Conservation (phyloP, 2,329 filamentous ascomycete species). For the Calonectria multiphialidica region DNA sequence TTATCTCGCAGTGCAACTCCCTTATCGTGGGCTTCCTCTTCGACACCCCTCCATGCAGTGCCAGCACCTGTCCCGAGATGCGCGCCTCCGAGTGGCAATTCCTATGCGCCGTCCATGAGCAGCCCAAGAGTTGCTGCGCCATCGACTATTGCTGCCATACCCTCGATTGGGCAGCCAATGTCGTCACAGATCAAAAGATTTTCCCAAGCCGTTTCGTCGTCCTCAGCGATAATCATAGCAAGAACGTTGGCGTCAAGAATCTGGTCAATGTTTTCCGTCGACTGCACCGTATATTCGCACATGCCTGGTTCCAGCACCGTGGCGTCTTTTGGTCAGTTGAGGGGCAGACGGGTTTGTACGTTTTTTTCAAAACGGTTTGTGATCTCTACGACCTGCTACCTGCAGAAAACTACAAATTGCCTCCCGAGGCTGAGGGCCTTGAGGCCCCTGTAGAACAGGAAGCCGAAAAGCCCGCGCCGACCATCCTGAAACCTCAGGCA, state of each 20-base stretch:
- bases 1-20: slow-evolving; percentile 93
- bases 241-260: slow-evolving; percentile 79
- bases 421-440: slow-evolving; percentile 89
- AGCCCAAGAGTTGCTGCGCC: slow-evolving; percentile 95
- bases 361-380: slow-evolving; percentile 97
- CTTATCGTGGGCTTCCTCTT: slow-evolving; percentile 94
- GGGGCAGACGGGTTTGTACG: slow-evolving; percentile 89
- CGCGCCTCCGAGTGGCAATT: slow-evolving; percentile 99
- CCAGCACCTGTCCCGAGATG: slow-evolving; percentile 95
- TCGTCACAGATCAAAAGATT: slow-evolving; percentile 93
- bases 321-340: slow-evolving; percentile 97
- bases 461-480: slow-evolving; percentile 48
- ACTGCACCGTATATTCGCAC: slow-evolving; percentile 96
- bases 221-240: slow-evolving; percentile 67
- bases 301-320: slow-evolving; percentile 98
- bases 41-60: slow-evolving; percentile 89
- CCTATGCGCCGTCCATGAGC: slow-evolving; percentile 95
- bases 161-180: slow-evolving; percentile 96
- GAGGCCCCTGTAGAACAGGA: slow-evolving; percentile 66
- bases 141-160: slow-evolving; percentile 99
- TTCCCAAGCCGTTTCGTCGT: slow-evolving; percentile 87
- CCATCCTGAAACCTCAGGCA: slow-evolving; percentile 51
- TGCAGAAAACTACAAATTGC: slow-evolving; percentile 95
- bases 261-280: slow-evolving; percentile 95
- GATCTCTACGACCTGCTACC: slow-evolving; percentile 91